Conservation (phyloP, 2,329 filamentous ascomycete species). For the Aspergillus alliaceus region DNA sequence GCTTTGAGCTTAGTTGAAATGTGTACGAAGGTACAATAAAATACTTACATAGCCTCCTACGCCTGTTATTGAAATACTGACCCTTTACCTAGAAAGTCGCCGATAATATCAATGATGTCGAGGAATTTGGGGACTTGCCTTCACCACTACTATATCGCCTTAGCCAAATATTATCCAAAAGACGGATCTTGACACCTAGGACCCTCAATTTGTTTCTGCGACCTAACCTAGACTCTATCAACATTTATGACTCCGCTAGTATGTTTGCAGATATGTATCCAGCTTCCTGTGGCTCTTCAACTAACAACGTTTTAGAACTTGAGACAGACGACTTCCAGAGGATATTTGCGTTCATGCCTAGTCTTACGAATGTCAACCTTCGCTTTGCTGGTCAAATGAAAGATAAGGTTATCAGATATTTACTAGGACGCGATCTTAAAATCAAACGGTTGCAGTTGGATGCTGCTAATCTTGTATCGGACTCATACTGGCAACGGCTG, state of each 20-base stretch:
- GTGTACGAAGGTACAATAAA: constrained; percentile 53
- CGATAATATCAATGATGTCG: constrained; percentile 62
- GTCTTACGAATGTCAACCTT: constrained; percentile 69
- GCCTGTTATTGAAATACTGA: constrained; percentile 17
- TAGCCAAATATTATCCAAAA: constrained; percentile 64
- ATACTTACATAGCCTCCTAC: neutral
- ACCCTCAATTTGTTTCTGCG: constrained; percentile 49
- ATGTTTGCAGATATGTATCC: constrained; percentile 25
- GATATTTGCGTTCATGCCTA: constrained; percentile 74
- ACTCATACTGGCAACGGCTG: constrained; percentile 71
- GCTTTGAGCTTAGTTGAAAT: constrained; percentile 51
- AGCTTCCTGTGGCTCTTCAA: neutral
- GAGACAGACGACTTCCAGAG: constrained; percentile 73
- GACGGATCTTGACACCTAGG: constrained; percentile 55
- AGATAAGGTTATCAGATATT: constrained; percentile 76
- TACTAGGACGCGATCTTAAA: constrained; percentile 68
- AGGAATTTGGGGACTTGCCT: constrained; percentile 65
- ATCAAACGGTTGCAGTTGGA: constrained; percentile 77
- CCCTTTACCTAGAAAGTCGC: constrained; percentile 52
- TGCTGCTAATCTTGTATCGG: constrained; percentile 78
- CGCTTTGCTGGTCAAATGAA: constrained; percentile 91
- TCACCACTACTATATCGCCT: constrained; percentile 56
- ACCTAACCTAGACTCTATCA: constrained; percentile 56
- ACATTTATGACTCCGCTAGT: constrained; percentile 61
- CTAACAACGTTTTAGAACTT: constrained; percentile 50